Evolutionary conservation across 2,329 filamentous ascomycete species (phyloP).

Genomic region (Ophiognomonia clavigignenti-juglandacearum): DNA sequence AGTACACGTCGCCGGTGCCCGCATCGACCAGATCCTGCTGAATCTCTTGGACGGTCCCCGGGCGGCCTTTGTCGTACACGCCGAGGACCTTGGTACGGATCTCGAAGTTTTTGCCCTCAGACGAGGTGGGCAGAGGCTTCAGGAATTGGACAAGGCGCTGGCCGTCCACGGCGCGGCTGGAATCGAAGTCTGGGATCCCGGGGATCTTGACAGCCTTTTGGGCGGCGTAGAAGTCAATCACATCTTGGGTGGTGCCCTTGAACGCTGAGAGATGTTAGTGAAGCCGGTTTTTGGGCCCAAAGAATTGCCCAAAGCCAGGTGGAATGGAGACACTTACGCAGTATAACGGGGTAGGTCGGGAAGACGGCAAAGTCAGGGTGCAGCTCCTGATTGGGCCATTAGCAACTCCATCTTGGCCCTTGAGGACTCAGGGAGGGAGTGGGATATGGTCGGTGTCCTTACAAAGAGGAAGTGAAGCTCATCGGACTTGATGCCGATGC

Average conservation of each 20-base stretch:
- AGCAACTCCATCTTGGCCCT: too few species aligned
- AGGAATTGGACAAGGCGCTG: conserved; percentile 75
- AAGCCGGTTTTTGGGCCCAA: too few species aligned
- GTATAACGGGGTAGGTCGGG: conserved; percentile 79
- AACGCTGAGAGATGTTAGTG: conserved; percentile 46
- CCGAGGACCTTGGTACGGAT: conserved; percentile 72
- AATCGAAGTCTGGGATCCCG: conserved; percentile 71
- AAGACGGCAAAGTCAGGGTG: conserved; percentile 84
- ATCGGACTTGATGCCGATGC: conserved; percentile 76
- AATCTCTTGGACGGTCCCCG: conserved; percentile 75
- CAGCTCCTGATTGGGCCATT: conserved; percentile 57
- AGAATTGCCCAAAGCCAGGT: not conserved
- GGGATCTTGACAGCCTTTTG: conserved; percentile 65
- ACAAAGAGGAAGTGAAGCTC: conserved; percentile 94
- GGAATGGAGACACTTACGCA: conserved; percentile 48
- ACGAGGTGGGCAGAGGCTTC: conserved; percentile 69
- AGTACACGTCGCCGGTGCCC: conserved; percentile 64
- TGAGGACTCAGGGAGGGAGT: not conserved
- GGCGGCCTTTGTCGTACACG: conserved; percentile 85
- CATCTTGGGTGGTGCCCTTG: conserved; percentile 71
- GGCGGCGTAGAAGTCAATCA: conserved; percentile 77
- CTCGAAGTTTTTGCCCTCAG: conserved; percentile 69
- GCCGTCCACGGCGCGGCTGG: conserved; percentile 71
- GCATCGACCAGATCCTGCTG: conserved; percentile 73
- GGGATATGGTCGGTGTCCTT: conserved; percentile 25